Evolutionary conservation across 371 early-diverging fungal species (phyloP).

Genomic region (Circinella minor): DNA sequence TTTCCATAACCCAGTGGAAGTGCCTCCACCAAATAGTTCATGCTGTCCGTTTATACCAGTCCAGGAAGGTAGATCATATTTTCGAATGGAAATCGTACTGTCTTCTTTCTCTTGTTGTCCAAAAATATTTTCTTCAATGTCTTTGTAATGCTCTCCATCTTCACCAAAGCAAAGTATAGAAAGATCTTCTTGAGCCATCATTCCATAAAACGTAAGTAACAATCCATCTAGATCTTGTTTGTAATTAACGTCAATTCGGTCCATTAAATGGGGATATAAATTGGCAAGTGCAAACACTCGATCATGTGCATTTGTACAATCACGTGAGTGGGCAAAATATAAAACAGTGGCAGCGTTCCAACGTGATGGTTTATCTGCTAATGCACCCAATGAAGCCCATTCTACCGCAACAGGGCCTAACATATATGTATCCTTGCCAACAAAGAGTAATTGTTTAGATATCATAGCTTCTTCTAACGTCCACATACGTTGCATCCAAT

Average conservation of each 20-base stretch:
- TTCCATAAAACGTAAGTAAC: background rate
- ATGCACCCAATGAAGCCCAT: background rate
- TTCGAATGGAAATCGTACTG: background rate
- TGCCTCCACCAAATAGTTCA: background rate
- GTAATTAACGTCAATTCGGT: background rate
- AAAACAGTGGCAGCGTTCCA: background rate
- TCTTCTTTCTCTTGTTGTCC: background rate
- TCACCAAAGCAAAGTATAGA: conserved; percentile 1
- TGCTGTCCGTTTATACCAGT: background rate
- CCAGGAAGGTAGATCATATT: background rate
- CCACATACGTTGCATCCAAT: background rate
- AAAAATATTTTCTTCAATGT: background rate
- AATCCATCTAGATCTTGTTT: background rate
- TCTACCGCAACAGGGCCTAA: background rate
- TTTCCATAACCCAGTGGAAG: no score
- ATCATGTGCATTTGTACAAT: background rate
- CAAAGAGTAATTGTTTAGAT: background rate
- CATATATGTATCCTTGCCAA: background rate
- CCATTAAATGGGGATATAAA: background rate
- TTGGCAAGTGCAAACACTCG: background rate
- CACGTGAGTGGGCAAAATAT: background rate
- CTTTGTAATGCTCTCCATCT: background rate
- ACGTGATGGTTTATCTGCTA: background rate
- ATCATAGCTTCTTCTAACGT: background rate
- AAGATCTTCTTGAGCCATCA: background rate